Conservation (phyloP, 106 monocot genomes). For the Allium cepa region DNA sequence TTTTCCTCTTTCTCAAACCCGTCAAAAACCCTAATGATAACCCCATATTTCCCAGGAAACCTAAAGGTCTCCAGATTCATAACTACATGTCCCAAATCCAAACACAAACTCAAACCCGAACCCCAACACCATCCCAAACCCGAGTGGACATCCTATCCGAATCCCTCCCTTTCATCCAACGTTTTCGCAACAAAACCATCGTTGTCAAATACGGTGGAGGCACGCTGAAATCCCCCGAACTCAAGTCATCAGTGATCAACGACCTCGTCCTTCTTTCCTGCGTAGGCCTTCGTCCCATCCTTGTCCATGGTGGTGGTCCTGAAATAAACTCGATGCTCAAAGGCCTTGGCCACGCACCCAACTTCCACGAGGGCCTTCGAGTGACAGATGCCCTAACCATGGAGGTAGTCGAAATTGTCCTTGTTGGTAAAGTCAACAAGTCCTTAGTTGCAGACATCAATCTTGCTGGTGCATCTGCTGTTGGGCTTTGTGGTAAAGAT, state of each 20-base stretch:
- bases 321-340: constrained; percentile 78
- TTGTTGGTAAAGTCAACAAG: too few species aligned
- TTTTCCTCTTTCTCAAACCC: too few species aligned
- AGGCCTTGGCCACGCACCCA: constrained; percentile 47
- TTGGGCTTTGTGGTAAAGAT: too few species aligned
- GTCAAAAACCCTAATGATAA: too few species aligned
- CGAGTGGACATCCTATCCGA: neutral
- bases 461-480: too few species aligned
- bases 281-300: constrained; percentile 69
- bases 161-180: neutral
- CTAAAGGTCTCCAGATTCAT: neutral
- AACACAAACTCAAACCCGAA: neutral
- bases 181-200: neutral
- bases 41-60: neutral
- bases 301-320: constrained; percentile 84
- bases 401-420: too few species aligned
- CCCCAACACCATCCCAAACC: neutral
- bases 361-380: constrained; percentile 75
- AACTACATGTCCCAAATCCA: neutral
- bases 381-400: constrained; percentile 74
- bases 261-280: constrained; percentile 85
- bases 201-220: constrained; percentile 62
- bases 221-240: constrained; percentile 57
- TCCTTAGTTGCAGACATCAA: too few species aligned
- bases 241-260: constrained; percentile 57